Evolutionary conservation across 108 stramenopile genomes (phyloP), one percentile per base, ranked within the genome.

Genomic region (Parietichytrium sp.): DNA sequence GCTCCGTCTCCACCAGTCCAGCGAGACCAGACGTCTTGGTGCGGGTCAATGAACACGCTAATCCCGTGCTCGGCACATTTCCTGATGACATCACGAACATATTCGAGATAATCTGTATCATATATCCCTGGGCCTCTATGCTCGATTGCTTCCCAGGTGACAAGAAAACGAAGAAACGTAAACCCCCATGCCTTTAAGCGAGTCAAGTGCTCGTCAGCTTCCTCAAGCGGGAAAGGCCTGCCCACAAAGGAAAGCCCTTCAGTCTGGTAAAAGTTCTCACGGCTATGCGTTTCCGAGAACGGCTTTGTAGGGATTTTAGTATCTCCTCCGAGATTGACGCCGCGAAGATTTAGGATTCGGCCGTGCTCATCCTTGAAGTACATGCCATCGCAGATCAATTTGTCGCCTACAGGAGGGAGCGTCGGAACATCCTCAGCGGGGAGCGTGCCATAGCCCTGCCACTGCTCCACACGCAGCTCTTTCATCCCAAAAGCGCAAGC

Each of bases 1-100:
- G 87, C 87, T 3, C 87, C 87, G 29, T 87, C 87, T 26, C 87
- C 87, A 4, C 87, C 87, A 0, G 85, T 87, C 84, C 84, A 87
- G n/a, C 87, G 85, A 52, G 83, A 81, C 87, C 87, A 87, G 18
- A 87, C 87, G 51, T 87, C 87, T 81, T 87, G 87, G 83, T 87
- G 87, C 2, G 82, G 83, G 53, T 87, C 87, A 8, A 87, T 80
- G 54, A 84, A 87, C 3, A 87, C 61, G 7, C 31, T 54, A 16
- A 87, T 84, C 1, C 52, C 85, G 42, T 54, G 81, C 13, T 85
- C 80, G 18, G 30, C 47, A 31, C 85, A 85, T 36, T 30, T 81
- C 16, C 78, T 38, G 4, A 85, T 31, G 4, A 85, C 52, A 13
- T 54, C 25, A 4, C 38, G 33, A 13, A 87, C 36, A 78, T 87